Evolutionary conservation across 371 early-diverging fungal species (phyloP).

Genomic region (Mortierella polycephala): DNA sequence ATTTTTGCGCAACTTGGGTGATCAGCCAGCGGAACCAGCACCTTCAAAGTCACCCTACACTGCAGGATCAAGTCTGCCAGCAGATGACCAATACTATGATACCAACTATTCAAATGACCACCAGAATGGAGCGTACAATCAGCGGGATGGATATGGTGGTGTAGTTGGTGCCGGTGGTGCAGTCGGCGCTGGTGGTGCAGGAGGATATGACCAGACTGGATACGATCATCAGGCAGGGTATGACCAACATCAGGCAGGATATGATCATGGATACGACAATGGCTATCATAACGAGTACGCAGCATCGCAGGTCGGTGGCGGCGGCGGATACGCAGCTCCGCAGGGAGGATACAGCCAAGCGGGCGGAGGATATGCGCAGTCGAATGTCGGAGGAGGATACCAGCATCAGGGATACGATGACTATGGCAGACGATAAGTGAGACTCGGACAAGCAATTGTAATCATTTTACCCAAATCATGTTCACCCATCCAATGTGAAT

Average conservation of each 20-base stretch:
- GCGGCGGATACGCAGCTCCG: conserved; percentile 41
- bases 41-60: conserved; percentile 44
- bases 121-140: not conserved
- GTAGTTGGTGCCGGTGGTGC: conserved; percentile 1
- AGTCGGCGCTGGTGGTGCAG: conserved; percentile 1
- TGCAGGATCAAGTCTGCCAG: conserved; percentile 9
- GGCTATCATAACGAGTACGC: conserved; percentile 27
- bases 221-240: conserved; percentile 34
- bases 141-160: conserved; percentile 27
- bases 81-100: conserved; percentile 48
- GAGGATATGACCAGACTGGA: conserved; percentile 18
- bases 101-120: conserved; percentile 25
- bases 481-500: too few relatives aligned
- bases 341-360: conserved; percentile 39
- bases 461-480: too few relatives aligned
- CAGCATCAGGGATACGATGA: conserved; percentile 25
- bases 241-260: conserved; percentile 8
- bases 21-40: conserved; percentile 43
- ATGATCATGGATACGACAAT: conserved; percentile 34
- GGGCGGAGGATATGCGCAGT: conserved; percentile 39
- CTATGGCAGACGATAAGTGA: too few relatives aligned
- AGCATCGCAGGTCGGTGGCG: conserved; percentile 42
- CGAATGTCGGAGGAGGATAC: conserved; percentile 48
- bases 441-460: too few relatives aligned
- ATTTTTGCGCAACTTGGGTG: conserved; percentile 39